Percentiles rank a stretch among this genome's conserved stretches.
Conservation (phyloP, 2,329 filamentous ascomycete genomes). For the Simplicillium aogashimaense region DNA sequence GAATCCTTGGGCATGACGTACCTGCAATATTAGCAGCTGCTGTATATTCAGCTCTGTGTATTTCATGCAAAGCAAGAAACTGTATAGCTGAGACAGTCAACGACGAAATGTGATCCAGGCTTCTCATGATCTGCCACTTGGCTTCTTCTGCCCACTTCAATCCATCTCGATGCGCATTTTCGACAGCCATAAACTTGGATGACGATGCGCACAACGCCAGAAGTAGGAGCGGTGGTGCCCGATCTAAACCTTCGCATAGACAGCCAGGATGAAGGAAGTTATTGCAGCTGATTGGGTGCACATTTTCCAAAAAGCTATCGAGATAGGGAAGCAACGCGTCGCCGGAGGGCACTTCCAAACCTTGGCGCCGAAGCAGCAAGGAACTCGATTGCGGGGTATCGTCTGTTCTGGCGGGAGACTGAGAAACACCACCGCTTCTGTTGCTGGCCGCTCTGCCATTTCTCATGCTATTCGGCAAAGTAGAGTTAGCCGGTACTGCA, state of each 20-base stretch:
- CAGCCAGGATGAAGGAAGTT: neutral
- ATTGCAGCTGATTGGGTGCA: constrained; percentile 1
- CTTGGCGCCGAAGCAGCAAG: neutral
- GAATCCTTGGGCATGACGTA: neutral
- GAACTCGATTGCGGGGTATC: neutral
- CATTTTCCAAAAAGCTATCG: neutral
- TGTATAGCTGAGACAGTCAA: neutral
- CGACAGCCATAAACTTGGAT: neutral
- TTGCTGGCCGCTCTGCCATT: neutral
- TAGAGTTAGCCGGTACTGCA: neutral
- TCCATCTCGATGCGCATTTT: neutral
- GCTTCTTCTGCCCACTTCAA: neutral
- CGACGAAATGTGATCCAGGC: neutral
- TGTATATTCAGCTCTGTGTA: neutral
- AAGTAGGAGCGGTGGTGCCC: neutral
- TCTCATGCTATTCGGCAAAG: neutral
- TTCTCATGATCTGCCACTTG: constrained; percentile 1
- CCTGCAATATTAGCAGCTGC: neutral
- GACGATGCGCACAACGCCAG: neutral
- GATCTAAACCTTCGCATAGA: neutral
- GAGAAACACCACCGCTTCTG: neutral
- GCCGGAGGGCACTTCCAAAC: neutral
- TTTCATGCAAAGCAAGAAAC: neutral
- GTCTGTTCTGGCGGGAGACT: neutral
- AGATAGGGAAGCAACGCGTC: neutral